phyloP scores from a whole-genome alignment of 129 eudicot genomes.

The Logfia minima region DNA sequence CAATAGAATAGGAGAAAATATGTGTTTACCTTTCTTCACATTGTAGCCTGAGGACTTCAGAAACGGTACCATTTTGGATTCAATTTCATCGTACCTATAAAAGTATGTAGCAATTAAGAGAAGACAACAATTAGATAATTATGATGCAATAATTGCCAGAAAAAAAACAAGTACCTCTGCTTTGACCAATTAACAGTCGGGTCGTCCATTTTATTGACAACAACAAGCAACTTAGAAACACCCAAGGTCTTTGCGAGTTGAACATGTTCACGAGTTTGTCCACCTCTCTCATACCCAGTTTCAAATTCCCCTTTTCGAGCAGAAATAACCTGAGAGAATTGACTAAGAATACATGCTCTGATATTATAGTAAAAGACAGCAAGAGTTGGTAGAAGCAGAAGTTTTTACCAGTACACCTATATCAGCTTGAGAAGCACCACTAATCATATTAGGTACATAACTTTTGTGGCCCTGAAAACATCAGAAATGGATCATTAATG shows the following conservation, averaged over 20 bases:
- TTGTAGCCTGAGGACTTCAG: slow-evolving; percentile 79
- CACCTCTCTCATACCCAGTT: slow-evolving; percentile 98
- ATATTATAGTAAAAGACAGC: not conserved
- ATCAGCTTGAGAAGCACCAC: slow-evolving; percentile 98
- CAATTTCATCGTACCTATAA: slow-evolving; percentile 81
- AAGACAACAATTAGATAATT: not conserved
- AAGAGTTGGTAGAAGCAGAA: not conserved
- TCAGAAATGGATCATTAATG: not conserved
- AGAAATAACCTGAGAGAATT: slow-evolving; percentile 68
- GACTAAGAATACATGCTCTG: not conserved
- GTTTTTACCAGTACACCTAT: slow-evolving; percentile 81
- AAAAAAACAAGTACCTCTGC: slow-evolving; percentile 54
- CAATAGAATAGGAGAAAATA: not conserved
- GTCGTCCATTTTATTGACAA: slow-evolving; percentile 97
- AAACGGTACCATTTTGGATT: slow-evolving; percentile 80
- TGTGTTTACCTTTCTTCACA: slow-evolving; percentile 85
- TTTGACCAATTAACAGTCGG: slow-evolving; percentile 89
- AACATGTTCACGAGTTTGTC: slow-evolving; percentile 99
- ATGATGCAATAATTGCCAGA: not conserved
- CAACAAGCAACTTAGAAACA: slow-evolving; percentile 85
- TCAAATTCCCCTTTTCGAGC: slow-evolving; percentile 99
- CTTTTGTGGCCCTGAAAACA: slow-evolving; percentile 89
- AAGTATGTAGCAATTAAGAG: not conserved
- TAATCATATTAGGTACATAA: slow-evolving; percentile 96
- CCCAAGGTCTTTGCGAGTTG: slow-evolving; percentile 97